Evolutionary conservation across 2,329 filamentous ascomycete genomes (phyloP), one percentile per base, ranked within the genome.

Genomic region (Aspergillus sergii): DNA sequence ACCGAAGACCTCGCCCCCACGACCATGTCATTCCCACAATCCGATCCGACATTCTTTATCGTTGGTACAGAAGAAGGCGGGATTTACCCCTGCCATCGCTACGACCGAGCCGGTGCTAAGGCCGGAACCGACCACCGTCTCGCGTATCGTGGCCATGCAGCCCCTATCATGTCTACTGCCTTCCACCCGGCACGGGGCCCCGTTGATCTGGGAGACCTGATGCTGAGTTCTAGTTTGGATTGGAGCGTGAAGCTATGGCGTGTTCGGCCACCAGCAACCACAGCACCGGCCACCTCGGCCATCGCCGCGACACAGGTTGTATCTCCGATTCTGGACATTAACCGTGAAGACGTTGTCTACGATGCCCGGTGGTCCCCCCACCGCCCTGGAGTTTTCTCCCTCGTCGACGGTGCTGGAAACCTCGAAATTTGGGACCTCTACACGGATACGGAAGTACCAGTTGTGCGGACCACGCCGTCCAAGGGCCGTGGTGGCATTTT

Each of bases 181-280:
- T 99, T 98, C 82, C 95, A 99, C 75, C 95, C 95, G 1, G 91
- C 93, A 4, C 89, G 92, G 59, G 96, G 95, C 1, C 93, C 94
- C 3, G 90, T 99, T 58, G 96, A 99, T 78, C 88, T 99, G 7
- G 94, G 94, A 32, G 96, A 99, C 73, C 83, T 99, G 7, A 92
- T 98, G 63, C 86, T 99, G 57, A 94, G 91, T n/a, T 91, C 92
- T 4, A 94, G 91, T 50, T 84, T 99, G 9, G 95, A 99, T 81
- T 99, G 95, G 95, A 96, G 91, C 70, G 93, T 97, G 70, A 97
- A 96, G 80, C 83, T 99, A 19, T 99, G 95, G 95, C 95, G 95
- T 78, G 91, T 96, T 16, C 91, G 93, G 50, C 79, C 73, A 46
- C 78, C 75, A 69, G 82, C 69, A 12, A 79, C 77, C 1, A 79